Evolutionary conservation across 2,329 filamentous ascomycete species (phyloP), one percentile per base, ranked within the genome.

Genomic region (Bimuria novae-zelandiae): DNA sequence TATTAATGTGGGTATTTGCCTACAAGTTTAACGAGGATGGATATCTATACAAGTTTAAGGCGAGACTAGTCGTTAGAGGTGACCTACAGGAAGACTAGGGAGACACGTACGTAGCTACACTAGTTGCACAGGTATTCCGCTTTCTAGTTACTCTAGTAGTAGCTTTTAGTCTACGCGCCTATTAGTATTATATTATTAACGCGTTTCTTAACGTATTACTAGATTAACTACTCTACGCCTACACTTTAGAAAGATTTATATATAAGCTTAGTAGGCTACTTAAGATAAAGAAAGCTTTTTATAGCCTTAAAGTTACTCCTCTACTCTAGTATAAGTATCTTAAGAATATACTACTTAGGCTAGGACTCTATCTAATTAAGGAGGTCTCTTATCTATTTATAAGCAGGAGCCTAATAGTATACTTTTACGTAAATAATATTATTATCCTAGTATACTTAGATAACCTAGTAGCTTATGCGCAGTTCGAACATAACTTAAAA

Each of bases 301-400:
- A 64, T 51, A 50, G 55, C 2, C 51, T 64, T 1, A 55, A 54
- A 16, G 36, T 42, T 44, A 55, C 50, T 2, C 59, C 54, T 17
- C 17, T 49, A 14, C 59, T 65, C 2, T 65, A 36, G 59, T 55
- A 55, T 19, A 36, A 51, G n/a, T 12, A 62, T 30, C 53, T 61
- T 6, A 52, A 29, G 4, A 43, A 33, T 21, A 55, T 41, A 1
- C 49, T 63, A 10, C n/a, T 14, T 32, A 21, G 56, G 11, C 51
- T 62, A 12, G 43, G 48, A 2, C 43, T 62, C 3, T 4, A 46
- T 12, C 3, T 44, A 19, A 48, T 62, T 2, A 30, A 30, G 17
- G 49, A 46, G 7, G 37, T 46, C 4, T 37, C 45, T 8, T 62
- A 46, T 29, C 46, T 62, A 17, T 61, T 37, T 21, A 43, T 25